phyloP scores from a whole-genome alignment of 2,329 filamentous ascomycete species.

The Thielaviopsis euricoi region DNA sequence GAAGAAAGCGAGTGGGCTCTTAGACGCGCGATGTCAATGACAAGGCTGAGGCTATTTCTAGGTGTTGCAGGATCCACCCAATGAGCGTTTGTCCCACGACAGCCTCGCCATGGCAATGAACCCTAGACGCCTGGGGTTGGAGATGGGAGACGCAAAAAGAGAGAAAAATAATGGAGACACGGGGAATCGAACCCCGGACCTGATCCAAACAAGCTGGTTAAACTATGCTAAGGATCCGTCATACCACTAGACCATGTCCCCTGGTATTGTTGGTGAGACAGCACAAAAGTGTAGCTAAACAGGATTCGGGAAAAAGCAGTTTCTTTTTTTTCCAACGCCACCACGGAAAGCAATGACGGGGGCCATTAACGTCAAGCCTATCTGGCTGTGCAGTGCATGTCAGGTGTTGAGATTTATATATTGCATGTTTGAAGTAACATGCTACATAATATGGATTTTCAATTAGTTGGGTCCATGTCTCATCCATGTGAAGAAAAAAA shows the following conservation, averaged over 20 bases:
- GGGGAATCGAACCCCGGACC: constrained; percentile 13
- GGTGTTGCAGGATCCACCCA: background rate
- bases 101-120: background rate
- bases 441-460: too few species aligned
- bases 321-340: too few species aligned
- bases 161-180: too few species aligned
- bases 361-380: too few species aligned
- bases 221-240: constrained; percentile 12
- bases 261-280: background rate
- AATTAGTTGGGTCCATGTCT: too few species aligned
- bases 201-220: constrained; percentile 8
- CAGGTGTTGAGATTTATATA: background rate
- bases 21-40: background rate
- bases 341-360: too few species aligned
- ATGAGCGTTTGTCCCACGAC: background rate
- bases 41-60: background rate
- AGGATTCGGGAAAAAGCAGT: too few species aligned
- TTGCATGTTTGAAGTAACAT: too few species aligned
- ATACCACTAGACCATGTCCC: constrained; percentile 13
- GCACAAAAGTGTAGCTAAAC: background rate
- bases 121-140: too few species aligned
- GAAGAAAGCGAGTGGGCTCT: background rate
- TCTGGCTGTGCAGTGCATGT: too few species aligned
- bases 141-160: too few species aligned
- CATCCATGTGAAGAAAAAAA: too few species aligned